These are phyloP conservation scores for Xylariales sp. DNA, from an alignment of 2,329 filamentous ascomycete species.

Conservation along the genomic window DNA sequence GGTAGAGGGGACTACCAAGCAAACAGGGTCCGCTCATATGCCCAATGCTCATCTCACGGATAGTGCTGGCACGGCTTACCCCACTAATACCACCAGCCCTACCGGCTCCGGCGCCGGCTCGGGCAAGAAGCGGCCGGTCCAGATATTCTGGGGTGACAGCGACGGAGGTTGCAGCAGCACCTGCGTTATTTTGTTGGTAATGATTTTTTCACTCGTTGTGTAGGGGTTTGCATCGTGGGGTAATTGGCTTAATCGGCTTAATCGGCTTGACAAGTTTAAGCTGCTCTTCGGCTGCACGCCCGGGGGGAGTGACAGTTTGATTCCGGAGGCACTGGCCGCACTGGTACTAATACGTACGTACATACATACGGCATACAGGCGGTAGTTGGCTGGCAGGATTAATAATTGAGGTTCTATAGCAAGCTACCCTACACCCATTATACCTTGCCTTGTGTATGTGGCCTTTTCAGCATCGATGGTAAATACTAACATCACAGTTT, in stretches of 20 bases:
- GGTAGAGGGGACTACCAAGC: background rate
- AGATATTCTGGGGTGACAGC: slow-evolving; percentile 26
- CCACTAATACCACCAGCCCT: slow-evolving; percentile 14
- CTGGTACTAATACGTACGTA: background rate
- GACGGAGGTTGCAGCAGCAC: slow-evolving; percentile 24
- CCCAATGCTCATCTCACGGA: background rate
- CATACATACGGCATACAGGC: background rate
- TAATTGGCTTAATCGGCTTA: background rate
- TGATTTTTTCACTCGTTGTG: slow-evolving; percentile 35
- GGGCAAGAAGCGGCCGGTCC: slow-evolving; percentile 28
- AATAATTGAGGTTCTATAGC: slow-evolving; percentile 3
- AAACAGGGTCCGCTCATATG: background rate
- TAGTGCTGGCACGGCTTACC: slow-evolving; percentile 2
- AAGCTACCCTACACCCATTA: background rate
- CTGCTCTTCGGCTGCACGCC: background rate
- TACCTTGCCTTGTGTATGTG: background rate
- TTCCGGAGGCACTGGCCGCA: background rate
- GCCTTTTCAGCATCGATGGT: background rate
- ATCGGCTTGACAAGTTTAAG: background rate
- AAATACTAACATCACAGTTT: no score
- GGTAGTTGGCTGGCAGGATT: background rate
- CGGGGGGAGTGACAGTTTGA: background rate
- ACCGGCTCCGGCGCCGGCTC: slow-evolving; percentile 19
- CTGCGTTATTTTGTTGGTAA: slow-evolving; percentile 42
- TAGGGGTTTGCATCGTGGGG: slow-evolving; percentile 25